Conservation (phyloP, 1,284 basidiomycete genomes). For the Cryptococcus hybrid region DNA sequence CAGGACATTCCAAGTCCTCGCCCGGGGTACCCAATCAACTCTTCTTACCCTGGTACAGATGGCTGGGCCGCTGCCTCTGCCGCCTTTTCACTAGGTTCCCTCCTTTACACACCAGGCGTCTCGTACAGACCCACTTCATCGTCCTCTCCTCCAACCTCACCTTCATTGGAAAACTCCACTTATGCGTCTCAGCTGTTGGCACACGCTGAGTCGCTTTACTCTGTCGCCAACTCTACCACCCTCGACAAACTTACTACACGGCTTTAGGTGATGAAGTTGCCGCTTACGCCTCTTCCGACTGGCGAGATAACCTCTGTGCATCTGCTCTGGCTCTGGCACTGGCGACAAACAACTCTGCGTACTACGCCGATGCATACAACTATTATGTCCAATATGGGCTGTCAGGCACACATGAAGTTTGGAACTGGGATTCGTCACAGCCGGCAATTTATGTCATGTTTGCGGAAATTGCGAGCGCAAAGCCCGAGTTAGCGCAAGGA, state of each 20-base stretch:
- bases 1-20: slow-evolving; percentile 69
- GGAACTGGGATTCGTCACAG: slow-evolving; percentile 86
- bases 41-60: slow-evolving; percentile 78
- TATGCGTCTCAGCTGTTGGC: slow-evolving; percentile 68
- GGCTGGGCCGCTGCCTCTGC: slow-evolving; percentile 77
- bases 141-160: slow-evolving; percentile 56
- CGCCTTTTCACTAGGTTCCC: slow-evolving; percentile 80
- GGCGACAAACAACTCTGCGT: slow-evolving; percentile 61
- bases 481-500: slow-evolving; percentile 60
- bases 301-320: slow-evolving; percentile 53
- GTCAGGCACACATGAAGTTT: slow-evolving; percentile 58
- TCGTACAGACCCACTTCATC: slow-evolving; percentile 51
- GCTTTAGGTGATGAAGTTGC: slow-evolving; percentile 62
- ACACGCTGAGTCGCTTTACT: slow-evolving; percentile 75
- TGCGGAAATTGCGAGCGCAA: slow-evolving; percentile 48
- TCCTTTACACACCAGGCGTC: slow-evolving; percentile 65
- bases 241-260: slow-evolving; percentile 47
- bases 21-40: slow-evolving; percentile 73
- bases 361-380: slow-evolving; percentile 64
- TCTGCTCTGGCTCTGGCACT: slow-evolving; percentile 74
- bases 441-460: slow-evolving; percentile 74
- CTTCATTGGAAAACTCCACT: slow-evolving; percentile 67
- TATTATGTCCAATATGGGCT: slow-evolving; percentile 64
- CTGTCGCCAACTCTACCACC: slow-evolving; percentile 62
- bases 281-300: slow-evolving; percentile 71